These are phyloP conservation scores for Pseudonitzschia pungens DNA, from an alignment of 108 stramenopile genomes.

Conservation along the genomic window DNA sequence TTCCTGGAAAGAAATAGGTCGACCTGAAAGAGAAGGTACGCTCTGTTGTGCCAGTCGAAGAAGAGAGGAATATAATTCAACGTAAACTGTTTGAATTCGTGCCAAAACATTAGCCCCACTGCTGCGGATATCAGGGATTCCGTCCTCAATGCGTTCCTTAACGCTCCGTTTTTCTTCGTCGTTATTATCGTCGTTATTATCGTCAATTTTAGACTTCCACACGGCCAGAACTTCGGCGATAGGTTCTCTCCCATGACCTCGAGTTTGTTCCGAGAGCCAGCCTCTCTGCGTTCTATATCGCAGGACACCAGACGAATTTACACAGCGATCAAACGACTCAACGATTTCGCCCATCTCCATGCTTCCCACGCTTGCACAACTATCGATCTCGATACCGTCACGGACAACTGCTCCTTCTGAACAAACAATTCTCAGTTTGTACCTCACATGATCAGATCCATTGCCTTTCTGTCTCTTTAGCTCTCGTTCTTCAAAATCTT, in stretches of 20 bases:
- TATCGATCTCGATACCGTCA: slow-evolving; percentile 91
- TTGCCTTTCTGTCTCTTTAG: slow-evolving; percentile 28
- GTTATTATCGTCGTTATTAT: background rate
- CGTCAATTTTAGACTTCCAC: slow-evolving; percentile 25
- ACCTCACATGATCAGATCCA: slow-evolving; percentile 37
- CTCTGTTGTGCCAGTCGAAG: slow-evolving; percentile 54
- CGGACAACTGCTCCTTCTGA: slow-evolving; percentile 89
- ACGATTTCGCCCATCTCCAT: slow-evolving; percentile 87
- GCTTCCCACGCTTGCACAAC: slow-evolving; percentile 77
- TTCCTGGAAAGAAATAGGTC: slow-evolving; percentile 40
- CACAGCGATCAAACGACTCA: slow-evolving; percentile 79
- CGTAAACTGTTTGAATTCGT: slow-evolving; percentile 57
- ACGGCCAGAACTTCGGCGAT: slow-evolving; percentile 90
- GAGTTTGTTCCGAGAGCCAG: slow-evolving; percentile 92
- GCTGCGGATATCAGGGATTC: slow-evolving; percentile 65
- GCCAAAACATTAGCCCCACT: slow-evolving; percentile 70
- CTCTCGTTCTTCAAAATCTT: slow-evolving; percentile 57
- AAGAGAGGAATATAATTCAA: slow-evolving; percentile 58
- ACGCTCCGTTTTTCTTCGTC: background rate
- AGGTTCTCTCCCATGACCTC: slow-evolving; percentile 89
- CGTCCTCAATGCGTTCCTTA: slow-evolving; percentile 61
- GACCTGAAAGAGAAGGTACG: slow-evolving; percentile 41
- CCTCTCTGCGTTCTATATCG: slow-evolving; percentile 85
- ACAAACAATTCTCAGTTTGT: slow-evolving; percentile 82
- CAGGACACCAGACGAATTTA: slow-evolving; percentile 87